phyloP scores from a whole-genome alignment of 2,329 filamentous ascomycete genomes.

The Drechslerella dactyloides region DNA sequence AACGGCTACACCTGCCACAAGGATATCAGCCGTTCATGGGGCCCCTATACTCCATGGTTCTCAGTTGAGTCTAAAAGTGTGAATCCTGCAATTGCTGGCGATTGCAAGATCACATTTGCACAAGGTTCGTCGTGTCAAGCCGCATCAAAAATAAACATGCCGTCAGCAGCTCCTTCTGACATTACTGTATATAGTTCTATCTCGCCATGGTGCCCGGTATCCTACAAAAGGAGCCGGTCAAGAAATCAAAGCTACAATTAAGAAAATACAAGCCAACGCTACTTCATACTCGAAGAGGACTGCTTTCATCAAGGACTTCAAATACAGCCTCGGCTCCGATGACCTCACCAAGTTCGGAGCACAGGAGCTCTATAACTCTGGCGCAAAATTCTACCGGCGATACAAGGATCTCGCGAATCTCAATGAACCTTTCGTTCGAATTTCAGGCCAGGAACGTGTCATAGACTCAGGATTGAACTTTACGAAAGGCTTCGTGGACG shows the following conservation, averaged over 20 bases:
- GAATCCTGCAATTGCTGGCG: constrained; percentile 66
- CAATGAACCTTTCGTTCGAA: constrained; percentile 72
- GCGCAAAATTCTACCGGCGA: constrained; percentile 74
- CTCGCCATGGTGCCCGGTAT: constrained; percentile 82
- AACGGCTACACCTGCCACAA: constrained; percentile 70
- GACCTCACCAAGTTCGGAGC: constrained; percentile 72
- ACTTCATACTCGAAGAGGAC: constrained; percentile 67
- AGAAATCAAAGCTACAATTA: constrained; percentile 67
- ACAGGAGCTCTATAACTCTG: constrained; percentile 75
- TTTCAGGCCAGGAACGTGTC: constrained; percentile 73
- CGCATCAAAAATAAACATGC: neutral
- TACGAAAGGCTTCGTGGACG: constrained; percentile 73
- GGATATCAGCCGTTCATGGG: constrained; percentile 73
- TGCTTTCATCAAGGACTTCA: constrained; percentile 73
- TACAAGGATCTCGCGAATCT: constrained; percentile 69
- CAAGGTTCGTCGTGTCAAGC: constrained; percentile 59
- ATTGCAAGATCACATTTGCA: constrained; percentile 79
- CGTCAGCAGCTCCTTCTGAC: neutral
- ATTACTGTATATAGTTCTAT: constrained; percentile 64
- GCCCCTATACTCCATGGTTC: constrained; percentile 87
- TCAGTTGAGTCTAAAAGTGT: constrained; percentile 68
- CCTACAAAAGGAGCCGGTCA: constrained; percentile 72
- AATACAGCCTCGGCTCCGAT: constrained; percentile 73
- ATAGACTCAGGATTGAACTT: constrained; percentile 77
- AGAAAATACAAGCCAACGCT: constrained; percentile 57